These are phyloP conservation scores for Phytophthora fragariae DNA, from an alignment of 352 stramenopile genomes.

Conservation along the genomic window DNA sequence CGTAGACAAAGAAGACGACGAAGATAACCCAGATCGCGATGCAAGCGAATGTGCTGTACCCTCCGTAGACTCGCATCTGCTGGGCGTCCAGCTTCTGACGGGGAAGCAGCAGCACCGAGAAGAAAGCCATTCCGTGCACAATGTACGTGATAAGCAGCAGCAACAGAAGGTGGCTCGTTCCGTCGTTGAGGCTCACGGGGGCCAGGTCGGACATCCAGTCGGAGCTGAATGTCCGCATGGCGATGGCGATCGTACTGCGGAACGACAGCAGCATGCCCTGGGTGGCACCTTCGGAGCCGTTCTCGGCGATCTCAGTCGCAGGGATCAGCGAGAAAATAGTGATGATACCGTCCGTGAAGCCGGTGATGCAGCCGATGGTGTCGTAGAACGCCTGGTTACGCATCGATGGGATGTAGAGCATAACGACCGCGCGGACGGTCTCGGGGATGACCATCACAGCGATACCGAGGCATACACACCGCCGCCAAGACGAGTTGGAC, in stretches of 20 bases:
- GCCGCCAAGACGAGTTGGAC: conserved; percentile 53
- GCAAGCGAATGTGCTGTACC: conserved; percentile 62
- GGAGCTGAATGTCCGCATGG: conserved; percentile 62
- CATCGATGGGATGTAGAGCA: conserved; percentile 57
- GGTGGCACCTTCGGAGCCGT: conserved; percentile 71
- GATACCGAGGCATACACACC: conserved; percentile 50
- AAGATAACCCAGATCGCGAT: conserved; percentile 65
- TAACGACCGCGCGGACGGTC: conserved; percentile 65
- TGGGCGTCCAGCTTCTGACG: conserved; percentile 70
- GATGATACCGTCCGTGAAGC: conserved; percentile 69
- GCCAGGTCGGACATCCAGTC: conserved; percentile 51
- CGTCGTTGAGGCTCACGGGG: conserved; percentile 34
- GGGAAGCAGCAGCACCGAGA: conserved; percentile 63
- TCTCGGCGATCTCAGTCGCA: conserved; percentile 75
- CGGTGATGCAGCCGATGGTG: conserved; percentile 54
- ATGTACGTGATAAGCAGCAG: conserved; percentile 63
- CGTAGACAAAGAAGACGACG: conserved; percentile 68
- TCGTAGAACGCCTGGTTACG: conserved; percentile 61
- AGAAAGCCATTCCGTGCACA: conserved; percentile 61
- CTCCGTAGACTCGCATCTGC: conserved; percentile 70
- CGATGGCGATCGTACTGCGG: conserved; percentile 63
- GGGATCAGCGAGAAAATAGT: conserved; percentile 78
- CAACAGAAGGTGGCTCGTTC: conserved; percentile 38
- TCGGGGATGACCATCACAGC: conserved; percentile 54
- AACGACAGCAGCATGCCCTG: conserved; percentile 72